Percentiles rank a stretch among this genome's conserved stretches.
Conservation (phyloP, 1,284 basidiomycete species). For the Pseudozyma hubeiensis region DNA sequence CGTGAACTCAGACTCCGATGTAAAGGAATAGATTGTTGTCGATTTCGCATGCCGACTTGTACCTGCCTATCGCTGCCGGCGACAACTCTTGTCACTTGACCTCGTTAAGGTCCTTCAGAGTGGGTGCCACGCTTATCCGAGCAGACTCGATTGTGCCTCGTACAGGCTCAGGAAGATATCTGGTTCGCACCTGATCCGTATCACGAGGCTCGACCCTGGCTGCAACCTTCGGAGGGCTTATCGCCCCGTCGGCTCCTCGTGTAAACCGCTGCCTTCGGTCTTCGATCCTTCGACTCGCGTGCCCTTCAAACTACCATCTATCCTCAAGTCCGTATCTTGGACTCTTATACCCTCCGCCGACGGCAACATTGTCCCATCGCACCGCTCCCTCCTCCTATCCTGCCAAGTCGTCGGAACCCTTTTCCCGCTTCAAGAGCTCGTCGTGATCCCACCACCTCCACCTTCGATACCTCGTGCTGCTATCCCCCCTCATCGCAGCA, state of each 20-base stretch:
- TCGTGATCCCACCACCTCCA: no score
- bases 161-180: no score
- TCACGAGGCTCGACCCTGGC: neutral
- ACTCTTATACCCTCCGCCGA: neutral
- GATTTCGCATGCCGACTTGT: neutral
- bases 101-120: constrained; percentile 15
- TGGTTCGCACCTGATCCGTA: neutral
- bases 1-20: constrained; percentile 1
- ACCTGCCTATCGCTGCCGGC: constrained; percentile 4
- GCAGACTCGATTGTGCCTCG: no score
- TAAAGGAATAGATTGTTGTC: neutral
- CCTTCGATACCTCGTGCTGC: neutral
- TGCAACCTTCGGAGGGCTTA: no score
- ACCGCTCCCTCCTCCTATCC: neutral
- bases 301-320: neutral
- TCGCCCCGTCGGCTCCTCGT: neutral
- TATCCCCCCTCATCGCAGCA: no score
- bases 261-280: neutral
- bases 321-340: no score
- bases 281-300: no score
- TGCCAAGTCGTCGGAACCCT: no score
- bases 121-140: neutral
- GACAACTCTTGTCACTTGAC: constrained; percentile 8
- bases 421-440: no score
- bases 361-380: neutral